Base-by-base conservation (phyloP, 345 rosid species). In the Atalantia buxifolia region DNA sequence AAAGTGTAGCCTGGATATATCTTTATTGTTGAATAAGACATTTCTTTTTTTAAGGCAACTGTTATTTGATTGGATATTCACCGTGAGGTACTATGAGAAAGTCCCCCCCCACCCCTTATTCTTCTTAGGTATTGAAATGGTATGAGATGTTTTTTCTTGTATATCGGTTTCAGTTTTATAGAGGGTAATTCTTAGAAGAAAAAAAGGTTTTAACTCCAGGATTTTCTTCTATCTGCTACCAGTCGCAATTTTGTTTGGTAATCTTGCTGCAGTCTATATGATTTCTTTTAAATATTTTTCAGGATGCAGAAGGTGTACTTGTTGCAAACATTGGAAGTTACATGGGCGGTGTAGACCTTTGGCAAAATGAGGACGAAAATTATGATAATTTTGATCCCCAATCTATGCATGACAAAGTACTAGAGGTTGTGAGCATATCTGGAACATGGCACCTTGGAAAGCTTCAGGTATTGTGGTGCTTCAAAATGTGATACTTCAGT, bases 371-470 rank as follows among this genome's bases (percentile, higher is more conserved):
- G 81, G 97, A 92, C 74, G 98, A 94, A 79, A 89, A 85, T 61
- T 91, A 84, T 78, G 97, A 89, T 74, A 90, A 90, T 76, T 92
- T 94, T 76, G 88, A 86, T 67, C 96, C 95, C 8, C 98, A 94
- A 67, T 94, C 93, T 24, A 94, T 94, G 97, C 98, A 92, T 59
- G 98, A 91, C 83, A 91, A 91, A 83, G 72, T 92, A 75, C 86
- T 94, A 5, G 97, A 94, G 79, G 97, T 94, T 48, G 97, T 92
- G 71, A 91, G 97, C 87, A 90, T 94, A 76, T 92, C 96, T 68
- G 97, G 97, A 69, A 90, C 94, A n/a, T 94, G 97, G 98, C 98
- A 94, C 78, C 97, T 92, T 60, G 97, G 98, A 72, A 94, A 83
- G 83, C 95, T 94, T 79, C 98, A 94, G 95, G 97, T 93, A 82